Percentiles rank a stretch among this genome's conserved stretches.
Conservation (phyloP, 1,139 yeast species). For the Tardiomyces depauwii region DNA sequence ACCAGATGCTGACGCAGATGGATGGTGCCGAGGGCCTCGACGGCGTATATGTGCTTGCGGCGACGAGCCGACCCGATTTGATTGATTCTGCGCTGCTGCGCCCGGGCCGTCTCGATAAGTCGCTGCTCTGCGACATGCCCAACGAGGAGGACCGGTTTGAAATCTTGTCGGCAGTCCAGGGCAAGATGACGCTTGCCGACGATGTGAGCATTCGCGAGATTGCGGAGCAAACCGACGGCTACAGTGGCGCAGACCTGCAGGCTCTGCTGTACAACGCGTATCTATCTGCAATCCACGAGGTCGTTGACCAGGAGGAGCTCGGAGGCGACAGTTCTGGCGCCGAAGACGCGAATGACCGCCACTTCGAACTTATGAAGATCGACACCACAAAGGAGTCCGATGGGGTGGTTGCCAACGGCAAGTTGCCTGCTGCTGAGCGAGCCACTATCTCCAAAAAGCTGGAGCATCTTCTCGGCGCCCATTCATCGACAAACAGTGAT, state of each 20-base stretch:
- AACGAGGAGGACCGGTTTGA: slow-evolving; percentile 56
- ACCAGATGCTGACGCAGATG: slow-evolving; percentile 95
- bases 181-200: slow-evolving; percentile 25
- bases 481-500: not conserved
- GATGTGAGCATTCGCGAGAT: slow-evolving; percentile 46
- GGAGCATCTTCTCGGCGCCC: slow-evolving; percentile 24
- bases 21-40: slow-evolving; percentile 98
- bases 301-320: slow-evolving; percentile 33
- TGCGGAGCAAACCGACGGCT: slow-evolving; percentile 59
- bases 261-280: slow-evolving; percentile 90
- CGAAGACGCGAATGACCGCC: slow-evolving; percentile 18
- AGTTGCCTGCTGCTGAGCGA: slow-evolving; percentile 26
- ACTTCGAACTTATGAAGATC: slow-evolving; percentile 21
- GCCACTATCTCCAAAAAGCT: slow-evolving; percentile 36
- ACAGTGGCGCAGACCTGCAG: slow-evolving; percentile 92
- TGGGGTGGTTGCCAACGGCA: slow-evolving; percentile 23
- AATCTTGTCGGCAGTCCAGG: slow-evolving; percentile 52
- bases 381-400: slow-evolving; percentile 1
- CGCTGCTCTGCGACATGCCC: slow-evolving; percentile 86
- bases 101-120: slow-evolving; percentile 92
- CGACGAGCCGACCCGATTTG: slow-evolving; percentile 89
- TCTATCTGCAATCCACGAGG: slow-evolving; percentile 78
- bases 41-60: slow-evolving; percentile 94
- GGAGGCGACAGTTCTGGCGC: slow-evolving; percentile 20
- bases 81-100: slow-evolving; percentile 90